A percentile compares a stretch with the other conserved stretches of the same genome.
Conservation (phyloP, 2,329 filamentous ascomycete species). For the Fusarium xyrophilum region DNA sequence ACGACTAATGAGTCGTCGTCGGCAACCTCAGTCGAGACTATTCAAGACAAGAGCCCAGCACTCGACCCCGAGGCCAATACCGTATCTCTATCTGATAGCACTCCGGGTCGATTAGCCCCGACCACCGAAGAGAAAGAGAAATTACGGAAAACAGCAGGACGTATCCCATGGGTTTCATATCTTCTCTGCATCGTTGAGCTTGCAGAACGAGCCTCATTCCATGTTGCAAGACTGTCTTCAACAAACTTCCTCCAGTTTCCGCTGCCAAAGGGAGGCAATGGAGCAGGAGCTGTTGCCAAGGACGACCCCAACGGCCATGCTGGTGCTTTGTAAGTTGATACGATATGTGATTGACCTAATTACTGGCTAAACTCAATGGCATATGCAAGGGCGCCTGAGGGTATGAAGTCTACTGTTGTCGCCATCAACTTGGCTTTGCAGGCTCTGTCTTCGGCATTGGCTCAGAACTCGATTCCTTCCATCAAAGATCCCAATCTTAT, state of each 20-base stretch:
- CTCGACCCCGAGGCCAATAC: background rate
- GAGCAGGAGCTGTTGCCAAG: background rate
- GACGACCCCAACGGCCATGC: background rate
- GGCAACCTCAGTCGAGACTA: background rate
- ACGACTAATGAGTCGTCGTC: background rate
- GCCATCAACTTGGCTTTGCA: constrained; percentile 57
- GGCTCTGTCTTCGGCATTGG: constrained; percentile 55
- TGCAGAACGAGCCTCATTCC: constrained; percentile 67
- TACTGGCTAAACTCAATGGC: constrained; percentile 37
- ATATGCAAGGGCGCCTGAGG: constrained; percentile 57
- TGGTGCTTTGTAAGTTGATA: background rate
- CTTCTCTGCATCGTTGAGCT: constrained; percentile 66
- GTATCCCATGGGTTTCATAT: constrained; percentile 60
- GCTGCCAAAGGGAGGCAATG: constrained; percentile 41
- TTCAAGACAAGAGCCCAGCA: background rate
- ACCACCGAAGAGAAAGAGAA: background rate
- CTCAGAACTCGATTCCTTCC: constrained; percentile 49
- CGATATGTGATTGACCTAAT: background rate
- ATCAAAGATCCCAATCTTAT: constrained; percentile 41
- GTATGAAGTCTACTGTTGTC: constrained; percentile 60
- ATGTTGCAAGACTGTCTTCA: constrained; percentile 60
- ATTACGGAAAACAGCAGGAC: constrained; percentile 46
- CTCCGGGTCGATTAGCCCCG: background rate
- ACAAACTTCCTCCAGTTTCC: constrained; percentile 69
- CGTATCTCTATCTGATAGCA: background rate